Evolutionary conservation across 139 green algal genomes (phyloP), one percentile per base, ranked within the genome.

Genomic region (Edaphochlamys debaryana): DNA sequence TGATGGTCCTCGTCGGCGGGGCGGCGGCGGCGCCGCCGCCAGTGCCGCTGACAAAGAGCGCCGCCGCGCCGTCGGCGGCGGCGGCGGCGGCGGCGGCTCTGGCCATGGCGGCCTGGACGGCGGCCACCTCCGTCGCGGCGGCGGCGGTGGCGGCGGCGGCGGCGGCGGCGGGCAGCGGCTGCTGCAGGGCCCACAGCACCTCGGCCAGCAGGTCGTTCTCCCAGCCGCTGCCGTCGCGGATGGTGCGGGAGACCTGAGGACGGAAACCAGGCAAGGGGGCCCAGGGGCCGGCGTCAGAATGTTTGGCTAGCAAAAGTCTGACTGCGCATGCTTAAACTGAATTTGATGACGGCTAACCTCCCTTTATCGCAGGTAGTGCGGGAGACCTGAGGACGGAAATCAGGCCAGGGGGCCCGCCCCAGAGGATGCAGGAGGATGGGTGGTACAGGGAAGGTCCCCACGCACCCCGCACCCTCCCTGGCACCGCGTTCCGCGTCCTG

Each of bases 141-240:
- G 34, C 34, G 17, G 34, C 34, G 45, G 13, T 62, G 52, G 27
- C 58, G 2, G 58, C 4, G 25, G 58, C 13, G 4, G 27, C 58
- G 27, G 58, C 58, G 27, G 15, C 27, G 25, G 58, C 27, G 25
- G 58, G 29, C 54, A 32, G 22, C 22, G 54, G 22, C 22, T 30
- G 54, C 54, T 38, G 0, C 48, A 84, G 25, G 0, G 78, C 78
- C 78, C 78, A 84, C 48, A 77, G 66, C 0, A 84, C 29, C 45
- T 84, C 48, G 23, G 19, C 0, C 48, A 76, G 66, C 4, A 68
- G 17, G 0, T 76, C 78, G 48, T 32, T 50, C 78, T 84, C 78
- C 78, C 78, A 84, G 48, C 66, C 66, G 13, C 2, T 0, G 66
- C 66, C 78, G 17, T 76, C 66, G 15, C 48, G 66, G 41, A 84